Evolutionary conservation across 495 filamentous ascomycete species (phyloP).

Genomic region (Lichina pygmaea): DNA sequence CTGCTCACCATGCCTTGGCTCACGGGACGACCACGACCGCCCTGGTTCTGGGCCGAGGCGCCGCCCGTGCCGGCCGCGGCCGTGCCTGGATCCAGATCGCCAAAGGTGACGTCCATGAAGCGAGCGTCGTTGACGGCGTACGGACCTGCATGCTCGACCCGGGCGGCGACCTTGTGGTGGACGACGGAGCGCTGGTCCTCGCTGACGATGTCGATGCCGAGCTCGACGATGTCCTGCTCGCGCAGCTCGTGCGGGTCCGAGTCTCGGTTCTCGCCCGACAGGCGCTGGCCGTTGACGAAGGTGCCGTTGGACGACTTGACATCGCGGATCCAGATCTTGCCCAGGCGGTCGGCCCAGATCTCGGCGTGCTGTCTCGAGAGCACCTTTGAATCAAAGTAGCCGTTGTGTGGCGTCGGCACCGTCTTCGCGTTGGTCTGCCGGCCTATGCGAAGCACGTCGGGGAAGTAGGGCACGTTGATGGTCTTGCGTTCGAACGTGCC

Average conservation of each 20-base stretch:
- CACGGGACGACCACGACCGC: too few relatives aligned
- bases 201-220: slow-evolving; percentile 94
- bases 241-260: slow-evolving; percentile 82
- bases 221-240: slow-evolving; percentile 65
- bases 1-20: slow-evolving; percentile 24
- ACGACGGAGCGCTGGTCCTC: slow-evolving; percentile 96
- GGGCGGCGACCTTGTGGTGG: slow-evolving; percentile 90
- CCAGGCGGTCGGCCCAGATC: slow-evolving; percentile 70
- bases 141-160: slow-evolving; percentile 80
- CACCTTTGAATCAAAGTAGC: slow-evolving; percentile 94
- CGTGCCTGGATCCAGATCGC: slow-evolving; percentile 44
- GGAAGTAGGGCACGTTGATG: slow-evolving; percentile 68
- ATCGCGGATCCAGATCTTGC: slow-evolving; percentile 88
- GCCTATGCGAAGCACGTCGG: slow-evolving; percentile 74
- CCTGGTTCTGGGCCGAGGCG: slow-evolving; percentile 21
- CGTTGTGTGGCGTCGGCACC: slow-evolving; percentile 64
- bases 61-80: slow-evolving; percentile 28
- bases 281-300: slow-evolving; percentile 76
- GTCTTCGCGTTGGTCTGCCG: slow-evolving; percentile 95
- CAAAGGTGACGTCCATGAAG: slow-evolving; percentile 68
- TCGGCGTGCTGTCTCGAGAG: slow-evolving; percentile 90
- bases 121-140: slow-evolving; percentile 31
- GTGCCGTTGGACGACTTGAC: slow-evolving; percentile 97
- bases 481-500: slow-evolving; percentile 92
- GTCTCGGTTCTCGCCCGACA: slow-evolving; percentile 81